These are phyloP conservation scores for Garcia nutans DNA, from an alignment of 345 rosid species.

Conservation along the genomic window DNA sequence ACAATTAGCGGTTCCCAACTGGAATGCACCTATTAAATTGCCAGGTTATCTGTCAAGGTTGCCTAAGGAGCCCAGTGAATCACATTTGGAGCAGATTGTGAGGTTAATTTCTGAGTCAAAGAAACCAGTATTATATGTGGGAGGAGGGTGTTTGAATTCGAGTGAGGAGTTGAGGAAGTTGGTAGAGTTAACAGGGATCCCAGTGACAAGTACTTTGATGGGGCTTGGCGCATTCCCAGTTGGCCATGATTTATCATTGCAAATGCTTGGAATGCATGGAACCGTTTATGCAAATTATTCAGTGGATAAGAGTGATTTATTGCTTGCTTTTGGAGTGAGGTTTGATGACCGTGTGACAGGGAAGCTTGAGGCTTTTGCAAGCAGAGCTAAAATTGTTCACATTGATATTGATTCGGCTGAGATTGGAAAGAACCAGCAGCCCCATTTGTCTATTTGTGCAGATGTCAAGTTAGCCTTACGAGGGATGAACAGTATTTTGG, in stretches of 20 bases:
- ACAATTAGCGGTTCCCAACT: constrained; percentile 75
- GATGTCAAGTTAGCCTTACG: constrained; percentile 79
- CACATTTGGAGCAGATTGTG: constrained; percentile 72
- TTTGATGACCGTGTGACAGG: constrained; percentile 97
- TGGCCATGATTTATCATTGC: constrained; percentile 63
- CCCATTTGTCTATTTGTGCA: constrained; percentile 84
- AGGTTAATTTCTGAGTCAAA: constrained; percentile 72
- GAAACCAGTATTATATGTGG: constrained; percentile 92
- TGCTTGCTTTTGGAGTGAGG: constrained; percentile 94
- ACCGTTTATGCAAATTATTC: constrained; percentile 91
- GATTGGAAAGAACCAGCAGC: constrained; percentile 98
- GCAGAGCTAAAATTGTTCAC: constrained; percentile 91
- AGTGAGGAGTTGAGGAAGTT: constrained; percentile 76
- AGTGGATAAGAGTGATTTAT: constrained; percentile 78
- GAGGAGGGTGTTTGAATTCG: constrained; percentile 97
- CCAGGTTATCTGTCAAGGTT: constrained; percentile 75
- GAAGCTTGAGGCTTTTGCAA: constrained; percentile 93
- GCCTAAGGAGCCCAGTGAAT: constrained; percentile 59
- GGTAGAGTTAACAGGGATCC: constrained; percentile 84
- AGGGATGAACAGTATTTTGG: constrained; percentile 69
- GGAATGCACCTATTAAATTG: constrained; percentile 57
- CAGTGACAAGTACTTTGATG: constrained; percentile 97
- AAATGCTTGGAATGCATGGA: constrained; percentile 99
- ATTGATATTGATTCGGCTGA: constrained; percentile 93
- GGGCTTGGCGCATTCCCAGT: constrained; percentile 79